Evolutionary conservation across 2,329 filamentous ascomycete species (phyloP).

Genomic region (Colletotrichum spaethianum): DNA sequence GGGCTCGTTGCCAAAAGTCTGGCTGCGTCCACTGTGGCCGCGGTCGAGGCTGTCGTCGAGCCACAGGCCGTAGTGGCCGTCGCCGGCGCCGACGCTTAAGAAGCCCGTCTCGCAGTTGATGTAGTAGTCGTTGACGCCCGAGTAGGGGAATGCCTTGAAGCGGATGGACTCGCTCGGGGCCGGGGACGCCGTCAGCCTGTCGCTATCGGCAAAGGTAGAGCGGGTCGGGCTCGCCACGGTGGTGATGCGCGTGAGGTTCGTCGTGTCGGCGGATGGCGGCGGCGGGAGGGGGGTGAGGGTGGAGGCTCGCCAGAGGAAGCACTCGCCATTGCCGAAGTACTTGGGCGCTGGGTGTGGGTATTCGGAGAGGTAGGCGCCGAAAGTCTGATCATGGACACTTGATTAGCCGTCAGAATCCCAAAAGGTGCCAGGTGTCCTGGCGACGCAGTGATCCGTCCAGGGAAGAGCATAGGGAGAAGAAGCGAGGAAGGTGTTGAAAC

Average conservation of each 20-base stretch:
- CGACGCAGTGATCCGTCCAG: not conserved
- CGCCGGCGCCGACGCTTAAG: slow-evolving; percentile 87
- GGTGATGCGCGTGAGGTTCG: slow-evolving; percentile 60
- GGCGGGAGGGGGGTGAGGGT: slow-evolving; percentile 67
- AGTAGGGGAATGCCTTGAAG: slow-evolving; percentile 98
- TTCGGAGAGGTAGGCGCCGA: slow-evolving; percentile 95
- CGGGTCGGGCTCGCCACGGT: slow-evolving; percentile 51
- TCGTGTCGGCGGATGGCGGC: slow-evolving; percentile 67
- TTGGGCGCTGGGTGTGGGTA: slow-evolving; percentile 83
- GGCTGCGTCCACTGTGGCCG: slow-evolving; percentile 86
- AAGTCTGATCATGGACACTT: slow-evolving; percentile 66
- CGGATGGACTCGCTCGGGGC: slow-evolving; percentile 82
- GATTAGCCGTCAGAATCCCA: slow-evolving; percentile 4
- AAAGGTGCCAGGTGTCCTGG: not conserved
- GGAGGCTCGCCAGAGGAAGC: slow-evolving; percentile 79
- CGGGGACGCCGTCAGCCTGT: slow-evolving; percentile 50
- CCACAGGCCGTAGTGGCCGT: slow-evolving; percentile 95
- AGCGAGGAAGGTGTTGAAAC: slow-evolving; percentile 51
- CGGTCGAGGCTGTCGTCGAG: slow-evolving; percentile 87
- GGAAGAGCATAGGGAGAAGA: not conserved
- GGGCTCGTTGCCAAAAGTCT: slow-evolving; percentile 95
- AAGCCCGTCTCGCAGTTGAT: slow-evolving; percentile 92
- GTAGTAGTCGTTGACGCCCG: slow-evolving; percentile 95
- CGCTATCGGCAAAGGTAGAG: slow-evolving; percentile 41
- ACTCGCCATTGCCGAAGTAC: slow-evolving; percentile 97